Base-by-base conservation (phyloP, 129 eudicot genomes). In the Lactuca sativa region DNA sequence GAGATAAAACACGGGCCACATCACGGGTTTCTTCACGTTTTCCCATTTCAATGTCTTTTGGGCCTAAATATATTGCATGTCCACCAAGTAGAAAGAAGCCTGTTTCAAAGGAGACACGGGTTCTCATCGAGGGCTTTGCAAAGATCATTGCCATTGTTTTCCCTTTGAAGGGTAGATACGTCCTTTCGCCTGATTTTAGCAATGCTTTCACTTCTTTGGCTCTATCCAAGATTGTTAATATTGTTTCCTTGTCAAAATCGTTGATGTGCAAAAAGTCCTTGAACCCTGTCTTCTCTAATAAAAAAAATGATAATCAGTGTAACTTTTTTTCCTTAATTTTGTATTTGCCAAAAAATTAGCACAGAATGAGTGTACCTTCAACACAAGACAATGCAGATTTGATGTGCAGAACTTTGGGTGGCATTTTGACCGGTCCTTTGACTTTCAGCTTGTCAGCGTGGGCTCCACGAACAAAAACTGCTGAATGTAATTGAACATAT, bases 71-170 rank as follows among this genome's bases (percentile, higher is more conserved):
- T 37, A 90, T 72, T 58, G 99, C 99, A 83, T 93, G 99, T 7
- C 99, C 99, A 58, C 99, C 99, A 38, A 93, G 85, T 75, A 90
- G 79, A 81, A 44, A 79, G 77, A 93, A 93, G 17, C 99, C 99
- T 0, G 99, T 87, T 86, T 90, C 97, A 64, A 93, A 93, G 5
- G 99, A 93, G 74, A 93, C 99, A 30, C 99, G 82, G 21, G 99
- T 93, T 77, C 99, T 83, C 99, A 93, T 93, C 61, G 99, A 93
- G 9, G 99, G 99, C 74, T 93, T 93, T 33, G 99, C 99, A 81
- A 93, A 93, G 51, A 93, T 93, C 99, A 93, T 93, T 6, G 95
- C 92, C 99, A 93, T 87, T 44, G 97, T 85, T 84, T 90, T 93
- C 41, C 99, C 99, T 58, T 85, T 90, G 64, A 93, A 90, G 10